Base-by-base conservation (phyloP, 441 rosid species). In the Aleurites moluccanus region DNA sequence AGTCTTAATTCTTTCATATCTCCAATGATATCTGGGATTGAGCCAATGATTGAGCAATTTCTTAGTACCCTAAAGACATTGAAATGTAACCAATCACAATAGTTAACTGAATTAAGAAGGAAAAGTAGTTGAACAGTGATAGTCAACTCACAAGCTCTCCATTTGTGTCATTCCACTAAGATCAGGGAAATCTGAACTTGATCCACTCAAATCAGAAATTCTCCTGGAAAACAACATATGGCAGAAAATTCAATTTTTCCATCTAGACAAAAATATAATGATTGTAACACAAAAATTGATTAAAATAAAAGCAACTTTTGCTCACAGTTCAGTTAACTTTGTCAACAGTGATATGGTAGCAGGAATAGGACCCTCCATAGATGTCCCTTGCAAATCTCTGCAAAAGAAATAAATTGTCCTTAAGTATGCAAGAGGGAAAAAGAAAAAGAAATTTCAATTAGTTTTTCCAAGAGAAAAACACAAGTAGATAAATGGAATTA, bases 361-460 rank as follows among this genome's bases (percentile, higher is more conserved):
- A 64, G 99, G 97, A 78, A 93, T 85, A 20, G 98, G 97, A 38
- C 98, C 99, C 76, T 85, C 86, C 96, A 93, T 80, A 11, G 92
- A 86, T 56, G 97, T 88, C 49, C 99, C 98, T 76, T 96, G 97
- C 80, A 88, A 70, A 81, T 89, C 80, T 66, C 98, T 96, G 78
- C 59, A 80, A 77, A 33, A 27, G 16, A 25, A 70, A 44, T 23
- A 20, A 49, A 11, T 28, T 28, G 0, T 30, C 44, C 2, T 59
- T n/a, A 56, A 21, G 20, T 38, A 73, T 42, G 10, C 3, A 40
- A n/a, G 47, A 68, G 16, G 16, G n/a, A 27, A 33, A 35, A 8
- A 60, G 35, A 42, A n/a, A n/a, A n/a, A n/a, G n/a, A n/a, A n/a
- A n/a, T n/a, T n/a, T n/a, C n/a, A n/a, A n/a, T n/a, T n/a, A n/a